Conservation (phyloP, 2,329 filamentous ascomycete genomes). For the Dactylella cylindrospora region DNA sequence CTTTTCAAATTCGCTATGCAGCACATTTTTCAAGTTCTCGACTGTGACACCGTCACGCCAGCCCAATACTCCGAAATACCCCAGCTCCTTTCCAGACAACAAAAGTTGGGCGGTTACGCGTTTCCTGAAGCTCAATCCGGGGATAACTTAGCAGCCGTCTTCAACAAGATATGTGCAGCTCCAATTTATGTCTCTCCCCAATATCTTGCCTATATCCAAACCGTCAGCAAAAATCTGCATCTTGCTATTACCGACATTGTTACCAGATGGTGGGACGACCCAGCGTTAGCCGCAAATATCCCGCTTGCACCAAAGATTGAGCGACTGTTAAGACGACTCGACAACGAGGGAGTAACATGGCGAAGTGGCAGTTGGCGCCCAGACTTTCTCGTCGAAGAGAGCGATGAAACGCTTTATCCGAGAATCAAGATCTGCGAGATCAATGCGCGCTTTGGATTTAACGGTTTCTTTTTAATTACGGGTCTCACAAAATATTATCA, state of each 20-base stretch:
- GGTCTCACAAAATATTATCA: conserved; percentile 3
- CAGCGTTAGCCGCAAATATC: conserved; percentile 17
- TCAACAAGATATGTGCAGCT: background rate
- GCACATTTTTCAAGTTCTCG: conserved; percentile 21
- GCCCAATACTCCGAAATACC: background rate
- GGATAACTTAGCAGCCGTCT: background rate
- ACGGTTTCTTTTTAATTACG: conserved; percentile 49
- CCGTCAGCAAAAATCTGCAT: conserved; percentile 51
- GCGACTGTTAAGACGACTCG: conserved; percentile 41
- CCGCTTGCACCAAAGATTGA: conserved; percentile 44
- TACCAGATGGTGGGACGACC: conserved; percentile 52
- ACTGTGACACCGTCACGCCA: background rate
- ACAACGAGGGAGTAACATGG: conserved; percentile 34
- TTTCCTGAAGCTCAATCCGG: background rate
- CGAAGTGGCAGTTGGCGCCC: conserved; percentile 51
- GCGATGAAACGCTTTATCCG: conserved; percentile 46
- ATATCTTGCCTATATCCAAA: conserved; percentile 50
- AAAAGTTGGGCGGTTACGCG: background rate
- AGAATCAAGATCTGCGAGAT: conserved; percentile 52
- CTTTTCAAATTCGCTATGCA: conserved; percentile 8
- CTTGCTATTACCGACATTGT: conserved; percentile 52
- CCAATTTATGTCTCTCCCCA: conserved; percentile 51
- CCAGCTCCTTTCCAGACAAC: conserved; percentile 10
- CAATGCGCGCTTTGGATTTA: conserved; percentile 54
- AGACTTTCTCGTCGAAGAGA: conserved; percentile 52